Evolutionary conservation across 257 asterid genomes (phyloP), one percentile per base, ranked within the genome.

Genomic region (Scutellaria galericulata): DNA sequence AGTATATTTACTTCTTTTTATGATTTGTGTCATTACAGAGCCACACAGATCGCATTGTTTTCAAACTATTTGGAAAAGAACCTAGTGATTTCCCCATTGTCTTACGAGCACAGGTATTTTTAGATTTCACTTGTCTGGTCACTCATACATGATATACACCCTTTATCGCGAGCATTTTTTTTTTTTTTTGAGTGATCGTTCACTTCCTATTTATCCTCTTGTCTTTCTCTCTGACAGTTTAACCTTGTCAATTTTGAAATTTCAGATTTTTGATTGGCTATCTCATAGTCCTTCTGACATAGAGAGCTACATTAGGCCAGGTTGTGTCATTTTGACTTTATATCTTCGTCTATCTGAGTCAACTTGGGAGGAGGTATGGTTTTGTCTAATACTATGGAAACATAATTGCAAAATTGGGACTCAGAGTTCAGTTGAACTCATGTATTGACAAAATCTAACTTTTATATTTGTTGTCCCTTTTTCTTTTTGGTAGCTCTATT

Each of bases 291-390:
- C 96, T 60, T 77, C 84, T 51, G 98, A 90, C 85, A 90, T 92
- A 70, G 98, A 92, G 77, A 88, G 98, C 92, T 90, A 92, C 80
- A 92, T 92, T 73, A 84, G 94, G 67, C 98, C 96, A 60, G 98
- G 98, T 76, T 92, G 98, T 73, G 78, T 92, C 76, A 75, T 90
- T 72, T 77, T 92, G 78, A 90, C 98, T 5, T 59, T 92, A 69
- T 90, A 90, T 75, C 89, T 88, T 77, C 87, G 86, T 52, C 86
- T 78, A 54, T 61, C 88, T 2, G 91, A 87, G 72, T 75, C 86
- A 45, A 74, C 77, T 39, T 92, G 97, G 97, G 95, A 92, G 59
- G 96, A 92, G 96, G 97, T 92, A 78, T 67, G 69, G 66, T 59
- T 79, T 75, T 57, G 60, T 35, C 40, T 10, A 61, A 31, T 71